A percentile compares a stretch with the other conserved stretches of the same genome.
These are phyloP conservation scores for Xylaria acuta DNA, from an alignment of 495 filamentous ascomycete genomes.

Conservation along the genomic window DNA sequence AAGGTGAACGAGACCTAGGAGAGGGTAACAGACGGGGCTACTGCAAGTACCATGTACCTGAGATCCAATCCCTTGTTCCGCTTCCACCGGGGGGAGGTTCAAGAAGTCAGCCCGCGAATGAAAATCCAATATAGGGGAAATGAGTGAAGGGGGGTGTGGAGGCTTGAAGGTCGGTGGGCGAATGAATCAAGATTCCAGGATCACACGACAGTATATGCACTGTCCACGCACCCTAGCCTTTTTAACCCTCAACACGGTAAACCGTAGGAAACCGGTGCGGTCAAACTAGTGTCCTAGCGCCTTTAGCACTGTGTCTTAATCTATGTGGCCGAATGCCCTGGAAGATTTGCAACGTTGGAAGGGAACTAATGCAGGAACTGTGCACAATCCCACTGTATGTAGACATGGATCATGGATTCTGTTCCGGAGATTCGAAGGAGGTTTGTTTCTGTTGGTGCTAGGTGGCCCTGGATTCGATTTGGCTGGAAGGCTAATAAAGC, in stretches of 20 bases:
- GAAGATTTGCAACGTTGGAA: constrained; percentile 21
- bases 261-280: not conserved
- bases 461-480: constrained; percentile 25
- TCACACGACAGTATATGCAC: constrained; percentile 28
- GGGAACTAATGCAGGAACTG: constrained; percentile 42
- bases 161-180: constrained; percentile 27
- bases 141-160: constrained; percentile 44
- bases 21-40: constrained; percentile 30
- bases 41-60: constrained; percentile 11
- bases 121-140: constrained; percentile 41
- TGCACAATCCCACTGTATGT: constrained; percentile 23
- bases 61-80: constrained; percentile 28
- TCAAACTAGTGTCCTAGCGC: constrained; percentile 10
- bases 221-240: constrained; percentile 23
- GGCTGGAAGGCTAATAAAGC: constrained; percentile 13
- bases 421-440: constrained; percentile 30
- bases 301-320: constrained; percentile 21
- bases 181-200: constrained; percentile 32
- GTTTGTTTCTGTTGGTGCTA: constrained; percentile 23
- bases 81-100: constrained; percentile 13
- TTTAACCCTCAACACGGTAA: not conserved
- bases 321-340: constrained; percentile 24
- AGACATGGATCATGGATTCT: constrained; percentile 25
- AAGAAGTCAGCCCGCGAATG: constrained; percentile 35
- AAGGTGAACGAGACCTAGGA: constrained; percentile 38